These are phyloP conservation scores for Hansenula lynferdii DNA, from an alignment of 1,139 yeast genomes.

Conservation along the genomic window DNA sequence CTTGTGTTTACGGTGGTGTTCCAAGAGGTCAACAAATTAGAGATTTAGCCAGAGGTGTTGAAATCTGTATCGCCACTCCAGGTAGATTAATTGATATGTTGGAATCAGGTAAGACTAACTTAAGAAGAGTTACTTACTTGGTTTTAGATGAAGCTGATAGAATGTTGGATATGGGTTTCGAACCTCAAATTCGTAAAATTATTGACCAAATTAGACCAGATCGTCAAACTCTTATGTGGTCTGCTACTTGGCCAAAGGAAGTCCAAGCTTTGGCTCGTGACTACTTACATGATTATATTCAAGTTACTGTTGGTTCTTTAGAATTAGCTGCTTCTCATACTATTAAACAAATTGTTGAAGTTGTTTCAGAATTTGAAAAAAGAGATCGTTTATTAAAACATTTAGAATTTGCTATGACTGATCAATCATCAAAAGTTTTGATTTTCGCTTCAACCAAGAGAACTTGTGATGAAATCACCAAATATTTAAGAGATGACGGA, in stretches of 20 bases:
- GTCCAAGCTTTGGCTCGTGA: slow-evolving; percentile 91
- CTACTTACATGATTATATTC: slow-evolving; percentile 88
- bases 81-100: slow-evolving; percentile 98
- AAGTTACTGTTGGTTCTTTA: slow-evolving; percentile 93
- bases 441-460: slow-evolving; percentile 95
- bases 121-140: slow-evolving; percentile 93
- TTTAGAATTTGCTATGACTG: slow-evolving; percentile 78
- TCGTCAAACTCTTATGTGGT: slow-evolving; percentile 99
- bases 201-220: slow-evolving; percentile 95
- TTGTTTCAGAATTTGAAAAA: slow-evolving; percentile 87
- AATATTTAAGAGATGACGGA: slow-evolving; percentile 90
- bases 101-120: slow-evolving; percentile 90
- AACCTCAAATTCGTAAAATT: slow-evolving; percentile 93
- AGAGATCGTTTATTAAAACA: slow-evolving; percentile 85
- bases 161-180: slow-evolving; percentile 97
- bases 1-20: slow-evolving; percentile 99
- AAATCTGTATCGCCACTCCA: slow-evolving; percentile 94
- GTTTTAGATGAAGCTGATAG: slow-evolving; percentile 97
- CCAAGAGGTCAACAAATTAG: slow-evolving; percentile 97
- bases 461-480: slow-evolving; percentile 93
- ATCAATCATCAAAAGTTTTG: slow-evolving; percentile 71
- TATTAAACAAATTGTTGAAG: slow-evolving; percentile 91
- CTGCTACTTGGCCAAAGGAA: slow-evolving; percentile 99
- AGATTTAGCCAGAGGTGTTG: slow-evolving; percentile 92
- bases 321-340: slow-evolving; percentile 96